Base-by-base conservation (phyloP, 2,329 filamentous ascomycete species). In the Pseudocercospora vitis region DNA sequence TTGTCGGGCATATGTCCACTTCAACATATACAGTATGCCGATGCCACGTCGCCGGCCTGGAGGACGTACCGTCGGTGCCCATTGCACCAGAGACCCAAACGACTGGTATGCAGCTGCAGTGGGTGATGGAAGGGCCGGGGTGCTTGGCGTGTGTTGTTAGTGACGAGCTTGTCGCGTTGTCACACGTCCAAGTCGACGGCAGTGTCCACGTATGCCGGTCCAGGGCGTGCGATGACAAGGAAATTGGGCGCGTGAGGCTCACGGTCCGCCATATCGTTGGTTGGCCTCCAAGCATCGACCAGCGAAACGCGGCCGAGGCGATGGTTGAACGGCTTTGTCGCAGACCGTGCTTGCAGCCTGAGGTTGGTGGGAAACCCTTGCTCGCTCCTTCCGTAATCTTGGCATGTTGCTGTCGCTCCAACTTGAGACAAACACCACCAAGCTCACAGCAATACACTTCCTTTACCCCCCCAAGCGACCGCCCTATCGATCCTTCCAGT, bases 381-480 rank as follows among this genome's bases (percentile, higher is more conserved):
- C 21, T 21, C 21, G 37, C 37, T 24, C 37, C 37, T 24, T 42
- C 18, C 37, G 19, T 18, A 42, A 24, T 42, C 37, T 42, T 42
- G 37, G 37, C 37, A 21, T 21, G 37, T 18, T 42, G 37, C 37
- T 35, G 26, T 24, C 18, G 18, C 29, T 24, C 28, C 40, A 52
- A 37, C 39, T 42, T 26, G 37, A 42, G 32, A 46, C 40, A 45
- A 52, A 46, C 39, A 52, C 47, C 40, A 42, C 37, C 18, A 42
- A 42, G 37, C 37, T 42, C 37, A 14, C n/a, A 42, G 37, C 37
- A 42, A 42, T 21, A 42, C 37, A 26, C 37, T 42, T 42, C 37
- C 24, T 21, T 21, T 24, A 12, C 21, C 12, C 31, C 31, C n/a
- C 32, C 21, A 16, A 18, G 29, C 46, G 29, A 12, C 29, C 46